Evolutionary conservation across 176 grass and related monocot genomes (phyloP).

Genomic region (Juncus effusus): DNA sequence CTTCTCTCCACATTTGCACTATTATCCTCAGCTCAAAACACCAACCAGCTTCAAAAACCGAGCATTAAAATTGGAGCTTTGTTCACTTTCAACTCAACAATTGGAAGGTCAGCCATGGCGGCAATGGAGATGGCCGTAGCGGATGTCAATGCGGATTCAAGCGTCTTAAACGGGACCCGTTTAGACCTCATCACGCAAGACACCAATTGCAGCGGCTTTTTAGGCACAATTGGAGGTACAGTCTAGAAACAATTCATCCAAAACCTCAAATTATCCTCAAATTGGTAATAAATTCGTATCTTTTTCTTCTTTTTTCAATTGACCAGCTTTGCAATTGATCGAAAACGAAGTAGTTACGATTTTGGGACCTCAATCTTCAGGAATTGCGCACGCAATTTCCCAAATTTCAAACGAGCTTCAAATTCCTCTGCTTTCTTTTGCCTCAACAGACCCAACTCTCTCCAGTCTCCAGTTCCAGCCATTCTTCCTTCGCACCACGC

Average conservation of each 20-base stretch:
- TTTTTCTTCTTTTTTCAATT: too few relatives aligned
- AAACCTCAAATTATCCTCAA: too few relatives aligned
- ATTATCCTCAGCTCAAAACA: slow-evolving; percentile 7
- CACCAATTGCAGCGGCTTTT: slow-evolving; percentile 82
- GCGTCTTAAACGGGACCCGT: slow-evolving; percentile 45
- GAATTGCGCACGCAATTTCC: slow-evolving; percentile 64
- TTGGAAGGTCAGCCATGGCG: slow-evolving; percentile 51
- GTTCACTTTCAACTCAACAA: slow-evolving; percentile 73
- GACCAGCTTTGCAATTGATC: slow-evolving; percentile 56
- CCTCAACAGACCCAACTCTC: slow-evolving; percentile 80
- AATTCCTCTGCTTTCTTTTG: slow-evolving; percentile 73
- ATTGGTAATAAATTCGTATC: too few relatives aligned
- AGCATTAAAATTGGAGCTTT: slow-evolving; percentile 68
- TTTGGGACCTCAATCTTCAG: slow-evolving; percentile 75
- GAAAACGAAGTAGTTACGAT: slow-evolving; percentile 57
- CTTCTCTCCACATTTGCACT: slow-evolving; percentile 7
- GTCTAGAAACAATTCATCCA: background rate
- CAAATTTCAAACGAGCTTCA: slow-evolving; percentile 56
- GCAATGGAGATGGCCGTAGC: slow-evolving; percentile 71
- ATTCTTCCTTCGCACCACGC: slow-evolving; percentile 56
- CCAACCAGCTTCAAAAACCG: background rate
- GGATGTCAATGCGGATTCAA: slow-evolving; percentile 59
- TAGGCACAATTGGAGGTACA: slow-evolving; percentile 74
- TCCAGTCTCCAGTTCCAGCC: slow-evolving; percentile 53
- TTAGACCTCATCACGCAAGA: slow-evolving; percentile 52